These are phyloP conservation scores for Calcarisporium arbuscula DNA, from an alignment of 2,329 filamentous ascomycete genomes.

Conservation along the genomic window DNA sequence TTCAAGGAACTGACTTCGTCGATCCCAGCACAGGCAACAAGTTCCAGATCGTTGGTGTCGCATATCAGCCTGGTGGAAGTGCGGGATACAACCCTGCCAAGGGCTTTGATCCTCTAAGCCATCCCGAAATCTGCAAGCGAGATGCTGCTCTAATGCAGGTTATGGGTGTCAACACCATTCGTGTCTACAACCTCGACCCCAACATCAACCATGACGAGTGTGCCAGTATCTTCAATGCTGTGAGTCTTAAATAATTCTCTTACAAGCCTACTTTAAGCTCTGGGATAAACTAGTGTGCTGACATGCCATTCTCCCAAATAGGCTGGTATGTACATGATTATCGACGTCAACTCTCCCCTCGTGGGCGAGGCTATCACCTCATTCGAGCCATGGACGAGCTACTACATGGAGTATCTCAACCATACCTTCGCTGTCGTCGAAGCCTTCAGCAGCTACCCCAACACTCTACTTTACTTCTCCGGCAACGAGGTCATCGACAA, in stretches of 20 bases:
- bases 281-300: too few relatives aligned
- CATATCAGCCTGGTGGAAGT: constrained; percentile 63
- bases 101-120: constrained; percentile 53
- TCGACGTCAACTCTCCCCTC: constrained; percentile 62
- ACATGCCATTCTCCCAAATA: constrained; percentile 10
- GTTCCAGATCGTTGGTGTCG: constrained; percentile 61
- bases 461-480: constrained; percentile 68
- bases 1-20: constrained; percentile 53
- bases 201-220: constrained; percentile 61
- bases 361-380: constrained; percentile 51
- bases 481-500: constrained; percentile 75
- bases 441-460: constrained; percentile 61
- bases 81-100: constrained; percentile 51
- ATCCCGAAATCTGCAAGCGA: constrained; percentile 51
- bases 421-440: constrained; percentile 62
- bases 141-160: constrained; percentile 61
- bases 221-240: constrained; percentile 61
- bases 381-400: constrained; percentile 50
- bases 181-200: constrained; percentile 63
- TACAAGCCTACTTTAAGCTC: too few relatives aligned
- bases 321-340: constrained; percentile 63
- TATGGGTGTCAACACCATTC: constrained; percentile 60
- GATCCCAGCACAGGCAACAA: constrained; percentile 51
- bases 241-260: too few relatives aligned
- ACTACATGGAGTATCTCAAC: constrained; percentile 56